Evolutionary conservation across 495 filamentous ascomycete genomes (phyloP), one percentile per base, ranked within the genome.

Genomic region (Barbatosphaeria neglecta): DNA sequence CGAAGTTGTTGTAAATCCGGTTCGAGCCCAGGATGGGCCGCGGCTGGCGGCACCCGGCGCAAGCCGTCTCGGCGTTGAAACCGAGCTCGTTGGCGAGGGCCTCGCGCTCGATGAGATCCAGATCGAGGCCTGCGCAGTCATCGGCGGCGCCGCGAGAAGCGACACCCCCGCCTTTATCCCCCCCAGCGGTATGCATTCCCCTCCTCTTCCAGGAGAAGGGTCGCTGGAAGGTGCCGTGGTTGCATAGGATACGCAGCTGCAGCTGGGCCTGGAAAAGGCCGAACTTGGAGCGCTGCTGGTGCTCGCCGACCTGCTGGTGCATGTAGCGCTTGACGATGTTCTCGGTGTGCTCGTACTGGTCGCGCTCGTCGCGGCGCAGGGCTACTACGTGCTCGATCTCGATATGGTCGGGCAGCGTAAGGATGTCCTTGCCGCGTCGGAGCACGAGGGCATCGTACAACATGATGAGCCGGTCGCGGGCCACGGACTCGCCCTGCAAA

Each of bases 161-260:
- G 6, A 3, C 2, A 18, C 54, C 57, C 13, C 46, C 35, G 18
- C 59, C 18, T n/a, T n/a, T n/a, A n/a, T n/a, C n/a, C n/a, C n/a
- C n/a, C n/a, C n/a, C n/a, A n/a, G n/a, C n/a, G n/a, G n/a, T n/a
- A n/a, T n/a, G n/a, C n/a, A n/a, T n/a, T 37, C 56, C 53, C 7
- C 56, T 53, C 44, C 54, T 52, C 35, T 54, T 53, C 63, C 66
- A 62, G 10, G 58, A 61, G 48, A 67, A 61, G 3, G 44, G 50
- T 45, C 60, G 52, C 35, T 72, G 65, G 43, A 54, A 68, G 2
- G 69, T 70, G 8, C 69, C 70, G 48, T 72, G 66, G 44, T 73
- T 73, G 49, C 69, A 73, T 5, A 75, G 51, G 6, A 65, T 54
- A 2, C 72, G 61, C 8, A 75, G 56, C 40, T 65, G 65, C 8